These are phyloP conservation scores for Mucor velutinosus DNA, from an alignment of 371 early-diverging fungal genomes.

Conservation along the genomic window DNA sequence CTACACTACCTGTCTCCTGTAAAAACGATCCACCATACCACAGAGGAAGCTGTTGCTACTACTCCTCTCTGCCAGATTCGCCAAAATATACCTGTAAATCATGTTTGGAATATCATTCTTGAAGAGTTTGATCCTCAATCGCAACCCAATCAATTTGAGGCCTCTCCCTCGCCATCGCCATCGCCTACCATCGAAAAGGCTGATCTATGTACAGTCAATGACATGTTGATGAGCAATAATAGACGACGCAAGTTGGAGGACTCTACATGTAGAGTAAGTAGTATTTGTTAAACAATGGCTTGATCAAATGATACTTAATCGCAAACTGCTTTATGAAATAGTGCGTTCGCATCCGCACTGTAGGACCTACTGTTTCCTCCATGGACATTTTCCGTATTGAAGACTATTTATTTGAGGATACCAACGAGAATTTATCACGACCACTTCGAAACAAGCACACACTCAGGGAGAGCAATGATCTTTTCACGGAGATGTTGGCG, in stretches of 20 bases:
- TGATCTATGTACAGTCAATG: neutral
- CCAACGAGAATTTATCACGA: neutral
- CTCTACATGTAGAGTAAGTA: neutral
- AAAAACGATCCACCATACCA: neutral
- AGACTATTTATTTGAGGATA: conserved; percentile 9
- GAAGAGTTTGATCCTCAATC: conserved; percentile 9
- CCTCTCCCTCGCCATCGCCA: neutral
- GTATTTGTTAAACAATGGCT: neutral
- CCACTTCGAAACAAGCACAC: conserved; percentile 7
- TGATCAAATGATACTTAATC: neutral
- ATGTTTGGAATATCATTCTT: conserved; percentile 1
- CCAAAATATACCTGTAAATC: neutral
- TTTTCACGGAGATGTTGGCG: neutral
- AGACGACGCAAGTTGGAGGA: neutral
- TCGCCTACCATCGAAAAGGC: neutral
- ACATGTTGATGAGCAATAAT: neutral
- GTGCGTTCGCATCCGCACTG: conserved; percentile 12
- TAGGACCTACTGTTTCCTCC: neutral
- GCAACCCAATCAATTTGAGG: neutral
- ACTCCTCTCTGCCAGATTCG: neutral
- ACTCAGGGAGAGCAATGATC: neutral
- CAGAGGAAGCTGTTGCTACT: neutral
- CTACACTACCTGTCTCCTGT: conserved; percentile 5
- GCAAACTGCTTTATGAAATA: neutral
- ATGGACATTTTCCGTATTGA: neutral